These are phyloP conservation scores for Thraustotheca clavata DNA, from an alignment of 352 stramenopile species.

Conservation along the genomic window DNA sequence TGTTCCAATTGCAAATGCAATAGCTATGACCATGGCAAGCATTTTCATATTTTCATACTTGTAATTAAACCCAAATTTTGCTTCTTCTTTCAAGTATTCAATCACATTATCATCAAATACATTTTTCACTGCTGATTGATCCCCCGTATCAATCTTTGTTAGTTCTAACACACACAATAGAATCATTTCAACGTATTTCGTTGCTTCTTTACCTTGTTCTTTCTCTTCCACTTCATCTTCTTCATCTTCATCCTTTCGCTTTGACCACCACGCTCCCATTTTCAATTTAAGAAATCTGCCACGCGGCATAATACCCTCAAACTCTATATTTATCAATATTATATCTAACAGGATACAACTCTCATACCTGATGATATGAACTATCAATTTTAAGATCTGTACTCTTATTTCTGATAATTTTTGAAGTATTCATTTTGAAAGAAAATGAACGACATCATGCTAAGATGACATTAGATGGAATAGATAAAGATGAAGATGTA, in stretches of 20 bases:
- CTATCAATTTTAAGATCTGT: no score
- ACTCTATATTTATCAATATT: not conserved
- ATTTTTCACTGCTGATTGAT: conserved; percentile 83
- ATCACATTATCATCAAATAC: conserved; percentile 73
- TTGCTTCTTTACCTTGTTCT: not conserved
- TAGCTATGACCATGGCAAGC: conserved; percentile 62
- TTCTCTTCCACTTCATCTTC: conserved; percentile 13
- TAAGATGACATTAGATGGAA: no score
- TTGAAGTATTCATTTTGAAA: no score
- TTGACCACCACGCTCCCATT: conserved; percentile 20
- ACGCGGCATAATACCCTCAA: conserved; percentile 5
- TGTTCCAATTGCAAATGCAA: conserved; percentile 44
- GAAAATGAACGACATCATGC: no score
- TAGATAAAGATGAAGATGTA: no score
- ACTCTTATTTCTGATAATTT: no score
- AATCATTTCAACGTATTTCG: not conserved
- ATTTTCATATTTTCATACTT: conserved; percentile 80
- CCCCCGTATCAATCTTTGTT: conserved; percentile 50
- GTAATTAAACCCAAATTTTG: conserved; percentile 54
- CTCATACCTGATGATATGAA: not conserved
- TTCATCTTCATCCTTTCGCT: conserved; percentile 16
- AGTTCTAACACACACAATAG: not conserved
- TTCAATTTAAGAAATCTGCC: not conserved
- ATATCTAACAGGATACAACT: not conserved
- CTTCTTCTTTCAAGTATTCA: conserved; percentile 59